Evolutionary conservation across 2,329 filamentous ascomycete species (phyloP), one percentile per base, ranked within the genome.

Genomic region (Nothophoma quercina): DNA sequence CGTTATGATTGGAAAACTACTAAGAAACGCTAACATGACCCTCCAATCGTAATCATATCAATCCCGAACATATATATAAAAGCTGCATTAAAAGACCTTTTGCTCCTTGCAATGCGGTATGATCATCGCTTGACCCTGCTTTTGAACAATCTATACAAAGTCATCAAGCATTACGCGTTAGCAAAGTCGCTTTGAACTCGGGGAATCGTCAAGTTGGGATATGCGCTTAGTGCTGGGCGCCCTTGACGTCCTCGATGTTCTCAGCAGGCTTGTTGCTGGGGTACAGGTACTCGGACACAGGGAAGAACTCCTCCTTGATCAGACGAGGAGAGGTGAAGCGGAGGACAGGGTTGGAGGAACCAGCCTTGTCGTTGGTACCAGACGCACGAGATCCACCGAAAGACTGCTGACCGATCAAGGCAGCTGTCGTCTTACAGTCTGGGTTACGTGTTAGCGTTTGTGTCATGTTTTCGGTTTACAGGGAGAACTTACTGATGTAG

Each of bases 401-500:
- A 13, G 76, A 75, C 56, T 79, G 77, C 63, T 79, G 77, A 6
- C 76, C 77, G 40, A 79, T 77, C 18, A 77, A 71, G 12, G 75
- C 70, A n/a, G 62, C 65, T 2, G 64, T 67, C 7, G 65, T 67
- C 52, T 67, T 67, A 49, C 63, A 68, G 54, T 67, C 65, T 67
- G 15, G 3, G 16, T 22, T n/a, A 0, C 4, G 5, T 12, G 19
- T 64, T 57, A 62, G 54, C 16, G 0, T 8, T 4, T 10, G 9
- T 23, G n/a, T 0, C 5, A 12, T 10, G 6, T n/a, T n/a, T n/a
- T n/a, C n/a, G n/a, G n/a, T n/a, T n/a, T n/a, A n/a, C n/a, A n/a
- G 19, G 15, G 9, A 3, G 18, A 7, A 69, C 60, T 78, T 75
- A 55, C 78, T 93, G 76, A 93, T 82, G 77, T 93, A 93, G 72